These are phyloP conservation scores for Aspergillus leporis DNA, from an alignment of 495 filamentous ascomycete species.

Conservation along the genomic window DNA sequence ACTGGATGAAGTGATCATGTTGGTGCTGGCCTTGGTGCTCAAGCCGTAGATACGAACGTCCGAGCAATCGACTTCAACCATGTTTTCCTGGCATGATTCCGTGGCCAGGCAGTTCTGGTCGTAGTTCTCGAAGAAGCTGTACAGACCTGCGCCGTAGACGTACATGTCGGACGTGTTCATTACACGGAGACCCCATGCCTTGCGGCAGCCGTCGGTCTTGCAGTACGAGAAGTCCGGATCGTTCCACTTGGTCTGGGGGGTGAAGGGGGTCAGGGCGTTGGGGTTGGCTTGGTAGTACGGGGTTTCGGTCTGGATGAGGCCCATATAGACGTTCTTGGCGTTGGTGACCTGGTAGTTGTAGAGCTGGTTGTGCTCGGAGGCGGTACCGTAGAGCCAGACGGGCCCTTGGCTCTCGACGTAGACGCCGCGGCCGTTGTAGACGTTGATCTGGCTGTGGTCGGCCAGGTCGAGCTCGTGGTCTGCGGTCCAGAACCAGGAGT, in stretches of 20 bases:
- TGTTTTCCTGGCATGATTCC: constrained; percentile 81
- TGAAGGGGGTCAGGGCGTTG: constrained; percentile 65
- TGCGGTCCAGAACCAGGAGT: constrained; percentile 93
- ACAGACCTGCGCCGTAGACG: constrained; percentile 77
- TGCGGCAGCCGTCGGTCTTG: constrained; percentile 65
- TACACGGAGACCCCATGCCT: constrained; percentile 84
- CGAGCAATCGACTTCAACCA: constrained; percentile 78
- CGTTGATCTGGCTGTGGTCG: constrained; percentile 80
- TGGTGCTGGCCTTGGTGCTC: constrained; percentile 82
- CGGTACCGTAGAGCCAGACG: constrained; percentile 71
- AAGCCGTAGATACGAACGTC: constrained; percentile 74
- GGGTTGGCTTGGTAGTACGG: constrained; percentile 93
- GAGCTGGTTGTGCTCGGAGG: constrained; percentile 84
- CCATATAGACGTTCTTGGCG: constrained; percentile 81
- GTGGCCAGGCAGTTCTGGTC: constrained; percentile 70
- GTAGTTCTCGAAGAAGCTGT: constrained; percentile 90
- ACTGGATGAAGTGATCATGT: constrained; percentile 70
- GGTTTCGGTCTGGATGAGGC: constrained; percentile 86
- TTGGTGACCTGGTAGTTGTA: constrained; percentile 88
- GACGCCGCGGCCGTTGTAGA: constrained; percentile 89
- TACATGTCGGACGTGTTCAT: constrained; percentile 65
- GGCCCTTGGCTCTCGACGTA: constrained; percentile 65
- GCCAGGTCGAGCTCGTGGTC: constrained; percentile 85
- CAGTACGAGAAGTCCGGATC: constrained; percentile 75
- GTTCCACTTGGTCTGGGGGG: constrained; percentile 58